Percentiles rank a stretch among this genome's conserved stretches.
Conservation (phyloP, 176 grass and related monocot species). For the Stipa capillata region DNA sequence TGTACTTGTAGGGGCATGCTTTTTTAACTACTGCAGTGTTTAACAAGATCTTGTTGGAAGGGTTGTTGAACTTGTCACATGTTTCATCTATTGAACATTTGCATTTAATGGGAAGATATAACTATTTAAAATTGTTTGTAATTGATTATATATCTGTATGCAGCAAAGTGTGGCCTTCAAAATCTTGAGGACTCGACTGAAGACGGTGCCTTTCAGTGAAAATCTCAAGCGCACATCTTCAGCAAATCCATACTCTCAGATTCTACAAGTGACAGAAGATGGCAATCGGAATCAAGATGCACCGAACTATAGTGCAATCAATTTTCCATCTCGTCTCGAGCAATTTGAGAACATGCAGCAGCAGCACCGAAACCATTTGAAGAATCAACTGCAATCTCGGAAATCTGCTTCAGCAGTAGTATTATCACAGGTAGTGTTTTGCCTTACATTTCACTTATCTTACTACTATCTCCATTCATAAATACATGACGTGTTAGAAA, state of each 20-base stretch:
- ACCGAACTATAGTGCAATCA: conserved; percentile 53
- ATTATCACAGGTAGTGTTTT: conserved; percentile 37
- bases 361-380: conserved; percentile 55
- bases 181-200: conserved; percentile 86
- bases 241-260: conserved; percentile 61
- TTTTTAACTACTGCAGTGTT: not conserved
- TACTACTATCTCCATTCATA: not conserved
- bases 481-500: not conserved
- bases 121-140: not conserved
- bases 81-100: not conserved
- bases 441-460: conserved; percentile 5
- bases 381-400: conserved; percentile 38
- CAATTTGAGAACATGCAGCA: conserved; percentile 69
- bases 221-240: conserved; percentile 61
- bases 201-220: conserved; percentile 81
- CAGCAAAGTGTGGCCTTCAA: conserved; percentile 99
- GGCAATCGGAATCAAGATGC: conserved; percentile 59
- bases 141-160: conserved; percentile 15
- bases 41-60: not conserved
- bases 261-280: conserved; percentile 62
- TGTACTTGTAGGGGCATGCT: not conserved
- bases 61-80: not conserved
- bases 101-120: not conserved
- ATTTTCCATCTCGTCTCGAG: conserved; percentile 70
- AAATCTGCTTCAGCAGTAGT: conserved; percentile 31